These are phyloP conservation scores for Fragilariopsis cylindrus DNA, from an alignment of 108 stramenopile species.

Conservation along the genomic window DNA sequence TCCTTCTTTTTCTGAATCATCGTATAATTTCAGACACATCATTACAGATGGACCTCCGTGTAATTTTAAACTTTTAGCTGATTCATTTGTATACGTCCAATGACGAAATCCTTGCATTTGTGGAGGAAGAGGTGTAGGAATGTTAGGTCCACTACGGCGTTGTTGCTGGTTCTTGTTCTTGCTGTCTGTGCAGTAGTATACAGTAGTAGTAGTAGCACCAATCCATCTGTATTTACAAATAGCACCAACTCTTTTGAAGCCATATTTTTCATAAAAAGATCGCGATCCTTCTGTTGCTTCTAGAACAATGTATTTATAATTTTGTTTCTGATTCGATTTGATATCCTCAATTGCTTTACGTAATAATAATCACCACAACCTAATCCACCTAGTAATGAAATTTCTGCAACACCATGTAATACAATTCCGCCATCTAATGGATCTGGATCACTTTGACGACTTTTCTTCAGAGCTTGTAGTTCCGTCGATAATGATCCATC, in stretches of 20 bases:
- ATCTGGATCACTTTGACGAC: slow-evolving; percentile 43
- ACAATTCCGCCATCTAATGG: slow-evolving; percentile 52
- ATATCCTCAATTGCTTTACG: slow-evolving; percentile 61
- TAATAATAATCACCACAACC: slow-evolving; percentile 68
- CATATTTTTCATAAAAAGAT: slow-evolving; percentile 71
- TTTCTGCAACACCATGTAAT: slow-evolving; percentile 63
- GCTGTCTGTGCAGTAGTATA: neutral
- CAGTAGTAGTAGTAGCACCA: neutral
- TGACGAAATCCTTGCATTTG: slow-evolving; percentile 59
- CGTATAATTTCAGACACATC: slow-evolving; percentile 57
- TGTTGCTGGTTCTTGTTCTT: neutral
- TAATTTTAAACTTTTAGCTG: slow-evolving; percentile 38
- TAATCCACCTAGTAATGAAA: slow-evolving; percentile 58
- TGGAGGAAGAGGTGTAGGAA: neutral
- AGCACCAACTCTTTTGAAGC: slow-evolving; percentile 73
- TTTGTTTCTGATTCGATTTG: slow-evolving; percentile 38
- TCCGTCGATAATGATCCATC: slow-evolving; percentile 43
- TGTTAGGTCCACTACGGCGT: neutral
- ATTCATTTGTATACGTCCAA: slow-evolving; percentile 73
- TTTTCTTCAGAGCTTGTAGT: slow-evolving; percentile 41
- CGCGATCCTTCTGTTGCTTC: slow-evolving; percentile 53
- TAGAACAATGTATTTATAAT: slow-evolving; percentile 63
- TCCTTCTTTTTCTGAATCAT: slow-evolving; percentile 15
- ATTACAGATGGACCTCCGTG: slow-evolving; percentile 74
- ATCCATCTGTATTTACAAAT: slow-evolving; percentile 51